A percentile compares a stretch with the other conserved stretches of the same genome.
phyloP scores from a whole-genome alignment of 768 basidiomycete species.

The Russula brevipes region DNA sequence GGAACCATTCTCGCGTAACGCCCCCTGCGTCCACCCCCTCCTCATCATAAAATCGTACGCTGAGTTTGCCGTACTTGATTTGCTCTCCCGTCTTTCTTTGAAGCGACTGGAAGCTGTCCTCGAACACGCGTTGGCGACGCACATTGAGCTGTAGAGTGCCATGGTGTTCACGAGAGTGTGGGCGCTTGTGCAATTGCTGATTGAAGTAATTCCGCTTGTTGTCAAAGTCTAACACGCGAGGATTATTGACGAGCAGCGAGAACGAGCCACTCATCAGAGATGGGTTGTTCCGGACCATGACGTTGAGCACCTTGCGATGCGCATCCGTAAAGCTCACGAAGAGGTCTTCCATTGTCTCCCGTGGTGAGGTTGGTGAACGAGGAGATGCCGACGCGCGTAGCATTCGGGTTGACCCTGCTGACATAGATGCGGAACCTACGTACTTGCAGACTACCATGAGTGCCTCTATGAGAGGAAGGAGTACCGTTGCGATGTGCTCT shows the following conservation, averaged over 20 bases:
- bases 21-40: constrained; percentile 99
- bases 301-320: constrained; percentile 89
- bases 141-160: constrained; percentile 84
- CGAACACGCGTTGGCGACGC: constrained; percentile 87
- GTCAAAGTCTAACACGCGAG: constrained; percentile 96
- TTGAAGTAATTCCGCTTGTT: constrained; percentile 97
- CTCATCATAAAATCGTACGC: constrained; percentile 92
- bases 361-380: constrained; percentile 55
- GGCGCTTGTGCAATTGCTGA: constrained; percentile 84
- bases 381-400: constrained; percentile 66
- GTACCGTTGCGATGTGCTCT: constrained; percentile 85
- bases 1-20: constrained; percentile 98
- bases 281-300: constrained; percentile 98
- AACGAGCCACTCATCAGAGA: constrained; percentile 98
- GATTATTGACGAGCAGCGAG: constrained; percentile 91
- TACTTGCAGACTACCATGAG: constrained; percentile 99
- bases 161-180: constrained; percentile 73
- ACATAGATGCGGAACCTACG: constrained; percentile 61
- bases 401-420: constrained; percentile 42
- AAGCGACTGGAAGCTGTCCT: constrained; percentile 92
- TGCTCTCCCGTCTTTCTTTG: constrained; percentile 90
- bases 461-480: constrained; percentile 91
- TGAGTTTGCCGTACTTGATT: constrained; percentile 97
- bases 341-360: constrained; percentile 81
- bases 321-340: constrained; percentile 92